These are phyloP conservation scores for Coemansia asiatica DNA, from an alignment of 192 early-diverging fungal species.

Conservation along the genomic window DNA sequence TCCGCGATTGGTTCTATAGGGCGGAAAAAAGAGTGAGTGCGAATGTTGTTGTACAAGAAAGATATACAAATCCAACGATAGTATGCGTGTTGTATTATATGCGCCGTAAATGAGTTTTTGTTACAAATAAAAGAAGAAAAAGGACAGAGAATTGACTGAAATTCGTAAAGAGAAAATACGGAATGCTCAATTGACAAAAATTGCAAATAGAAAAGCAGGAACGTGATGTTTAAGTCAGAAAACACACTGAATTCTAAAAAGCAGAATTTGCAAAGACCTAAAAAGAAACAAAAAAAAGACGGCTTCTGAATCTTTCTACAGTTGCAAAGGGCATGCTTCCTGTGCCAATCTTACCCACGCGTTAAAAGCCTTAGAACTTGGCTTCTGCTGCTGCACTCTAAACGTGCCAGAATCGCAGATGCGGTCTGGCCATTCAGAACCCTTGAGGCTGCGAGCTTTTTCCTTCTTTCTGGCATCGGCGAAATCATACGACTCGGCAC, in stretches of 20 bases:
- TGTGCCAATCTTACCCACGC: too few species aligned
- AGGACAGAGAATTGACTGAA: not conserved
- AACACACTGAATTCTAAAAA: slow-evolving; percentile 1
- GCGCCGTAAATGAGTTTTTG: too few species aligned
- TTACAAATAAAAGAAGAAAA: not conserved
- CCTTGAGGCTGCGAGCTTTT: not conserved
- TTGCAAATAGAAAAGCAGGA: not conserved
- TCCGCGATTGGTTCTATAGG: not conserved
- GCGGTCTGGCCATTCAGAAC: too few species aligned
- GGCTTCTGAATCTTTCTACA: not conserved
- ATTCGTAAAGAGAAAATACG: not conserved
- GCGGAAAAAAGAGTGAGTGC: not conserved
- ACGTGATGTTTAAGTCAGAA: too few species aligned
- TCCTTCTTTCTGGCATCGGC: not conserved
- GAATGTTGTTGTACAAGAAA: not conserved
- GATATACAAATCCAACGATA: not conserved
- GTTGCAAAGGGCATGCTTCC: not conserved
- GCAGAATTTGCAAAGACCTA: not conserved
- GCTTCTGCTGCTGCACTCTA: too few species aligned
- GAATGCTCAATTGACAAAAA: not conserved
- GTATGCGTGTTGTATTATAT: too few species aligned
- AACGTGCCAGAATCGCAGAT: too few species aligned
- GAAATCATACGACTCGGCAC: not conserved
- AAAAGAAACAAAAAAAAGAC: not conserved
- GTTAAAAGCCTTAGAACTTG: too few species aligned